Percentiles rank a stretch among this genome's conserved stretches.
Conservation (phyloP, 805 yeast species). For the Candida maesae region DNA sequence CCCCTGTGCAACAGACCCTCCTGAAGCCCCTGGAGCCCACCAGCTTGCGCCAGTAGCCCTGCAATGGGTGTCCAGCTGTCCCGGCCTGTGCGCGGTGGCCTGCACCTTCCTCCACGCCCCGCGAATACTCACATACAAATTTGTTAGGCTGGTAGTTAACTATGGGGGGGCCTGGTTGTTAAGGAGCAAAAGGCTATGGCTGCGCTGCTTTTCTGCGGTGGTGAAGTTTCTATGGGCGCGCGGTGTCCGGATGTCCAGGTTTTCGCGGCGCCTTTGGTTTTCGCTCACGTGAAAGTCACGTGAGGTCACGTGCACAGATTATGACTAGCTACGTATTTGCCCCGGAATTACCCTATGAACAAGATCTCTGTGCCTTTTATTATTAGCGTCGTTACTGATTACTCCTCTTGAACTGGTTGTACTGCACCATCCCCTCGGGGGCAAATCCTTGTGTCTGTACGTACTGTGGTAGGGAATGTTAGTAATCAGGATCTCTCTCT, state of each 20-base stretch:
- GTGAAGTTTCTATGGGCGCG: constrained; percentile 15
- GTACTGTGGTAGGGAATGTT: constrained; percentile 13
- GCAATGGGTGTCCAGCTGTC: not conserved
- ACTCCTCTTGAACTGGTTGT: constrained; percentile 14
- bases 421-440: constrained; percentile 23
- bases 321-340: no score
- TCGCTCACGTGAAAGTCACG: constrained; percentile 1
- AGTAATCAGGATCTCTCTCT: no score
- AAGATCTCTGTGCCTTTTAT: not conserved
- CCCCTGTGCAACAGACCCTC: not conserved
- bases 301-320: not conserved
- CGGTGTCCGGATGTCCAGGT: constrained; percentile 7
- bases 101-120: not conserved
- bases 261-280: not conserved
- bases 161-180: constrained; percentile 9
- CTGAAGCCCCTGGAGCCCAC: not conserved
- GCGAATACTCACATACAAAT: constrained; percentile 17
- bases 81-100: not conserved
- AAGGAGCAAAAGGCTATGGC: constrained; percentile 12
- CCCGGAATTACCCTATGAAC: not conserved
- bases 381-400: not conserved
- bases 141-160: constrained; percentile 9
- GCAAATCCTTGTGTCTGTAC: constrained; percentile 24
- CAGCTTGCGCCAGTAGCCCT: not conserved
- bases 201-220: constrained; percentile 16